Percentiles rank a stretch among this genome's conserved stretches.
These are phyloP conservation scores for Amphichorda felina DNA, from an alignment of 2,329 filamentous ascomycete species.

Conservation along the genomic window DNA sequence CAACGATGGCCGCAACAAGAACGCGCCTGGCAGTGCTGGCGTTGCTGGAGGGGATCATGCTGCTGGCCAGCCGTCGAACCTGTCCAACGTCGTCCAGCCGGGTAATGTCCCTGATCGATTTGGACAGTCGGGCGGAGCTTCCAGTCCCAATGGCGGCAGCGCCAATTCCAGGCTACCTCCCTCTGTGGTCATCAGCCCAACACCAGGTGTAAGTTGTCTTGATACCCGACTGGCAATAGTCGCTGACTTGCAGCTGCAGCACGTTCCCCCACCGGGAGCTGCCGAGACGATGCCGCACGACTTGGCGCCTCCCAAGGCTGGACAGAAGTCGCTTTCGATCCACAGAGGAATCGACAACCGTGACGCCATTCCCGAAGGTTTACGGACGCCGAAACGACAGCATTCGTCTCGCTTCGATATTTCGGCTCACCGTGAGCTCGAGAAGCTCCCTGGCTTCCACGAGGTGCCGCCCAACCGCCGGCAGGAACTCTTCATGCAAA, in stretches of 20 bases:
- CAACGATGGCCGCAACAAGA: conserved; percentile 77
- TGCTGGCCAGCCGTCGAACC: conserved; percentile 25
- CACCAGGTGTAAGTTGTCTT: conserved; percentile 60
- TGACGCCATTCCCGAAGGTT: conserved; percentile 80
- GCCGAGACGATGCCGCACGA: conserved; percentile 98
- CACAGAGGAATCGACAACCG: conserved; percentile 83
- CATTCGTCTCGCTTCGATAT: conserved; percentile 98
- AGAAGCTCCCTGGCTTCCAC: conserved; percentile 95
- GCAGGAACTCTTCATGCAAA: conserved; percentile 98
- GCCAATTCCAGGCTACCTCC: conserved; percentile 47
- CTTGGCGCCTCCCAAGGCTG: conserved; percentile 83
- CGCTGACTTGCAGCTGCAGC: conserved; percentile 28
- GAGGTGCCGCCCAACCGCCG: conserved; percentile 91
- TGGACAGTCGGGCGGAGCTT: conserved; percentile 18
- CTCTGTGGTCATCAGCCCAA: conserved; percentile 89
- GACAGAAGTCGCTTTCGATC: conserved; percentile 70
- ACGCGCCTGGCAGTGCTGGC: conserved; percentile 47
- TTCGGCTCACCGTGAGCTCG: conserved; percentile 88
- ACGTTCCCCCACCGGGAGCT: conserved; percentile 82
- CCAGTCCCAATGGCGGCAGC: conserved; percentile 23
- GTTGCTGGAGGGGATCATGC: conserved; percentile 30
- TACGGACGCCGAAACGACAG: conserved; percentile 90
- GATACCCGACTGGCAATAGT: background rate
- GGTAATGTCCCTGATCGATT: conserved; percentile 28
- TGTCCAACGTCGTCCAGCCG: conserved; percentile 22